phyloP scores from a whole-genome alignment of 306 rosid species.

The Bauhinia variegata region DNA sequence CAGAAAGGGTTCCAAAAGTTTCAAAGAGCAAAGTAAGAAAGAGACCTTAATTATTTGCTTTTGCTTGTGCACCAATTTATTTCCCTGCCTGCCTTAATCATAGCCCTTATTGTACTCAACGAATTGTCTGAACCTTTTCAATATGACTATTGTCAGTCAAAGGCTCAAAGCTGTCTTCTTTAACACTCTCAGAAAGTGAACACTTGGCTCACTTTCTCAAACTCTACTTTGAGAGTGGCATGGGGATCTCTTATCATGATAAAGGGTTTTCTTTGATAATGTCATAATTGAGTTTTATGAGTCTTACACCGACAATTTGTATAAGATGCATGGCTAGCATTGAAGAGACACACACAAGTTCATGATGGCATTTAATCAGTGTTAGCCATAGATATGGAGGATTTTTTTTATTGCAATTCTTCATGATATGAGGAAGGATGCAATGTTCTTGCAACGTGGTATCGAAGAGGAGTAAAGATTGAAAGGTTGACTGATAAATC shows the following conservation, averaged over 20 bases:
- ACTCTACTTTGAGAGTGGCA: slow-evolving; percentile 44
- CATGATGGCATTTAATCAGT: slow-evolving; percentile 34
- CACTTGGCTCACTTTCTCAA: slow-evolving; percentile 27
- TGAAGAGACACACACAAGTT: not conserved
- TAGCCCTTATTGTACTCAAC: slow-evolving; percentile 36
- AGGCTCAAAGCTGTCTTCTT: not conserved
- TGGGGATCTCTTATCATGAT: slow-evolving; percentile 46
- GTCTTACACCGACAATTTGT: slow-evolving; percentile 35
- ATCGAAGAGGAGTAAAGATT: too few relatives aligned
- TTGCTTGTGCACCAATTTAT: slow-evolving; percentile 53
- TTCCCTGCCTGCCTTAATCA: slow-evolving; percentile 41
- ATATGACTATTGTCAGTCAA: not conserved
- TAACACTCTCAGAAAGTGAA: slow-evolving; percentile 29
- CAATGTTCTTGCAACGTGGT: too few relatives aligned
- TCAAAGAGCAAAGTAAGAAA: slow-evolving; percentile 30
- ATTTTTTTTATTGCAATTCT: too few relatives aligned
- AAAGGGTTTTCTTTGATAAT: slow-evolving; percentile 36
- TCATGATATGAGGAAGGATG: too few relatives aligned
- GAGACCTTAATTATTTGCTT: slow-evolving; percentile 33
- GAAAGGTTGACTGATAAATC: too few relatives aligned
- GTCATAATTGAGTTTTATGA: slow-evolving; percentile 40
- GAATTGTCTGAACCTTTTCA: slow-evolving; percentile 15
- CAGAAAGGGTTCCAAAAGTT: slow-evolving; percentile 41
- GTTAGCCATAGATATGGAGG: slow-evolving; percentile 12
- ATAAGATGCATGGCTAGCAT: slow-evolving; percentile 28